Conservation (phyloP, 2,329 filamentous ascomycete genomes). For the Lecanicillium sp. region DNA sequence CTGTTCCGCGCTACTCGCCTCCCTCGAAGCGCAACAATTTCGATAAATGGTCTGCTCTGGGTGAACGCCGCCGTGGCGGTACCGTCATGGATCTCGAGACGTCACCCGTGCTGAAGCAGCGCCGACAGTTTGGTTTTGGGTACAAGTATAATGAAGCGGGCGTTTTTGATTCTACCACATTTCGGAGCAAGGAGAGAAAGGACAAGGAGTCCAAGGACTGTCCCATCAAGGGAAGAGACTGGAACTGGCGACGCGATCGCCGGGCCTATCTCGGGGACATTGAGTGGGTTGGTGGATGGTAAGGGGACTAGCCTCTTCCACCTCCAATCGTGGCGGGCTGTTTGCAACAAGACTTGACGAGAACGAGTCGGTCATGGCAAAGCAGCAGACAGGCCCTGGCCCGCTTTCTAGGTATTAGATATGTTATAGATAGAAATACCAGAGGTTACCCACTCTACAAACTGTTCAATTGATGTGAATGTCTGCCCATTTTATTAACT, state of each 20-base stretch:
- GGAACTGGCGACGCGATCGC: slow-evolving; percentile 55
- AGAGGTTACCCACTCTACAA: slow-evolving; percentile 59
- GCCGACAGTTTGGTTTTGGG: slow-evolving; percentile 41
- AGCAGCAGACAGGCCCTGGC: too few species aligned
- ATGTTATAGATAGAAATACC: slow-evolving; percentile 42
- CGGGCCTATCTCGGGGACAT: slow-evolving; percentile 66
- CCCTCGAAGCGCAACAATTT: slow-evolving; percentile 53
- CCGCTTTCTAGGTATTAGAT: slow-evolving; percentile 56
- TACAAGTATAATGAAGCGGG: slow-evolving; percentile 41
- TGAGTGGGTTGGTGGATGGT: slow-evolving; percentile 94
- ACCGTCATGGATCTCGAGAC: slow-evolving; percentile 43
- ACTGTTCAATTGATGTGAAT: too few species aligned
- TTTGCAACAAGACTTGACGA: too few species aligned
- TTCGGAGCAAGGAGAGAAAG: slow-evolving; percentile 33
- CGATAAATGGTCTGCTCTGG: slow-evolving; percentile 87
- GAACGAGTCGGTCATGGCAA: too few species aligned
- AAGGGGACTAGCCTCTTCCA: slow-evolving; percentile 45
- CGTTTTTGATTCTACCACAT: slow-evolving; percentile 38
- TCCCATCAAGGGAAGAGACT: slow-evolving; percentile 43
- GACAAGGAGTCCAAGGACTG: slow-evolving; percentile 43
- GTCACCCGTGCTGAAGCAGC: slow-evolving; percentile 39
- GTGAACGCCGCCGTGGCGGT: slow-evolving; percentile 70
- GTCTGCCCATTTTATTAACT: too few species aligned
- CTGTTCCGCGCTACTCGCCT: slow-evolving; percentile 51
- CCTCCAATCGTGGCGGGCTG: slow-evolving; percentile 55